Conservation (phyloP, 257 asterid species). For the Lycium ferocissimum region DNA sequence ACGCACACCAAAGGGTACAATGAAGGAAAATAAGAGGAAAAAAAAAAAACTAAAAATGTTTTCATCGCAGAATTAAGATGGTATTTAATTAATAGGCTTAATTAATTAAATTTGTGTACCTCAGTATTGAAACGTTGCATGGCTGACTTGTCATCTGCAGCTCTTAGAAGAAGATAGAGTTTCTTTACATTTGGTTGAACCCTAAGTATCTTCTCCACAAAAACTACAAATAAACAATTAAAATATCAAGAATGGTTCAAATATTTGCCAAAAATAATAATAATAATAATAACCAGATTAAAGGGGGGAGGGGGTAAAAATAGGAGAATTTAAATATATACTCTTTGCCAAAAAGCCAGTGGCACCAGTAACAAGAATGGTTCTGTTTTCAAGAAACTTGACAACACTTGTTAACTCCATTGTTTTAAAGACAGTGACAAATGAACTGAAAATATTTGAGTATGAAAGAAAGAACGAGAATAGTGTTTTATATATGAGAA, state of each 20-base stretch:
- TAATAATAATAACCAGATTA: too few relatives aligned
- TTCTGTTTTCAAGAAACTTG: slow-evolving; percentile 56
- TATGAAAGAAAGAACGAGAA: background rate
- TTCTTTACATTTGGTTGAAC: slow-evolving; percentile 86
- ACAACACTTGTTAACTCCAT: slow-evolving; percentile 75
- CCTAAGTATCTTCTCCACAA: slow-evolving; percentile 77
- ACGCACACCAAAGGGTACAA: too few relatives aligned
- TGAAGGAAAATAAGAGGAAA: background rate
- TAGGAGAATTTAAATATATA: slow-evolving; percentile 40
- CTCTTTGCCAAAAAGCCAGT: slow-evolving; percentile 92
- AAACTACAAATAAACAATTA: slow-evolving; percentile 54
- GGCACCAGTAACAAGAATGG: slow-evolving; percentile 78
- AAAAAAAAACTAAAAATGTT: background rate
- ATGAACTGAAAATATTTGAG: background rate
- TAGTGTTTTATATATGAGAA: background rate
- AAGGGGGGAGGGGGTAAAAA: too few relatives aligned
- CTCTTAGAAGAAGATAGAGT: slow-evolving; percentile 85
- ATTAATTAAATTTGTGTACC: slow-evolving; percentile 44
- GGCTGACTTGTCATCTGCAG: slow-evolving; percentile 68
- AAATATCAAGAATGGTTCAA: too few relatives aligned
- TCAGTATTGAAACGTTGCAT: slow-evolving; percentile 69
- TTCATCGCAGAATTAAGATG: background rate
- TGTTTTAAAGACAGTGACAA: background rate
- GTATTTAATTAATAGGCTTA: background rate
- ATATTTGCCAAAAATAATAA: too few relatives aligned